Conservation (phyloP, 148 eudicot genomes). For the Cornus kousa region DNA sequence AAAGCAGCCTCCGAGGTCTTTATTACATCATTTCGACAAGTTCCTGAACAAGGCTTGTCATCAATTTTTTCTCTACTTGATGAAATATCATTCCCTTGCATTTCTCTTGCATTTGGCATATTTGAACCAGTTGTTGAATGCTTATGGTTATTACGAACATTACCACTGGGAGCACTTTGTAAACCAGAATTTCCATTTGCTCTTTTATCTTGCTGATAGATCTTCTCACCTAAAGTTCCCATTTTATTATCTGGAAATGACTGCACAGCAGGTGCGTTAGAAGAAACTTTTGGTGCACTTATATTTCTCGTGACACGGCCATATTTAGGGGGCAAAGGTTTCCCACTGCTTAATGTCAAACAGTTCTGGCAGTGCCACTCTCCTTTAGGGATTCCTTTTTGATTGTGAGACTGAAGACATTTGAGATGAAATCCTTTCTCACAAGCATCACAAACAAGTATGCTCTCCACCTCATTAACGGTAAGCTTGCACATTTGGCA, state of each 20-base stretch:
- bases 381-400: slow-evolving; percentile 66
- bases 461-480: slow-evolving; percentile 61
- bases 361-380: slow-evolving; percentile 97
- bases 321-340: slow-evolving; percentile 88
- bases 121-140: slow-evolving; percentile 31
- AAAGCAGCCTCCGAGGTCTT: slow-evolving; percentile 19
- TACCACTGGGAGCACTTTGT: slow-evolving; percentile 32
- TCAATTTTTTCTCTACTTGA: slow-evolving; percentile 26
- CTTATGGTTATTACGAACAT: slow-evolving; percentile 14
- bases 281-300: slow-evolving; percentile 47
- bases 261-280: slow-evolving; percentile 38
- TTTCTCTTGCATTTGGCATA: slow-evolving; percentile 23
- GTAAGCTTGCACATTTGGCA: slow-evolving; percentile 77
- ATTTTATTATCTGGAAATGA: slow-evolving; percentile 44
- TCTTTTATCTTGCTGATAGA: slow-evolving; percentile 35
- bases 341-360: slow-evolving; percentile 66
- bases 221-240: slow-evolving; percentile 33
- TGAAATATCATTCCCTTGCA: slow-evolving; percentile 26
- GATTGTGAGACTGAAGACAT: slow-evolving; percentile 64
- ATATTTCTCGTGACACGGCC: slow-evolving; percentile 91
- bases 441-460: slow-evolving; percentile 93
- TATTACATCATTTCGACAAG: slow-evolving; percentile 19
- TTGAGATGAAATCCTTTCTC: slow-evolving; percentile 87
- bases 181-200: slow-evolving; percentile 36
- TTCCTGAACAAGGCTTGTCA: slow-evolving; percentile 20